A percentile compares a stretch with the other conserved stretches of the same genome.
These are phyloP conservation scores for Ustilago sp. DNA, from an alignment of 1,284 basidiomycete genomes.

Conservation along the genomic window DNA sequence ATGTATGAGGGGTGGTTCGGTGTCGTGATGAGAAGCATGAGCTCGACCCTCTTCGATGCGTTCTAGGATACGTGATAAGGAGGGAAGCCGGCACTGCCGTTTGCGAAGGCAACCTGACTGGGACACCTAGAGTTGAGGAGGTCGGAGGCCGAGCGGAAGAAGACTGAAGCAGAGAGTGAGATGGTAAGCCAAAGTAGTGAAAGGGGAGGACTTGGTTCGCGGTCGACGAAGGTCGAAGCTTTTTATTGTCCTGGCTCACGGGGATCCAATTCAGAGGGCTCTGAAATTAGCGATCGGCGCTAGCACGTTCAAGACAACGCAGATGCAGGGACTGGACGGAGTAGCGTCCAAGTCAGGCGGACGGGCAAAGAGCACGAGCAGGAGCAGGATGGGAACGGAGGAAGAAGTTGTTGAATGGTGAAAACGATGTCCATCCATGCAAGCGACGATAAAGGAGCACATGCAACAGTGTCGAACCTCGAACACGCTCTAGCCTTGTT, in stretches of 20 bases:
- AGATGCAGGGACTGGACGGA: background rate
- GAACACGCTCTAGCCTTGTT: background rate
- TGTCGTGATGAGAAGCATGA: background rate
- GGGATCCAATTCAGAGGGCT: background rate
- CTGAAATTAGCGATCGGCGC: no score
- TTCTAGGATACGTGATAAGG: no score
- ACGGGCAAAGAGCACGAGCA: background rate
- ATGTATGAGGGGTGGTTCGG: no score
- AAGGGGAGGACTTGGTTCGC: background rate
- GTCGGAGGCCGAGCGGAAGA: background rate
- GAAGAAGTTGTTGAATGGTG: background rate
- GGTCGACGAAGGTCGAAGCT: background rate
- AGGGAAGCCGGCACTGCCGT: no score
- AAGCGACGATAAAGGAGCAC: no score
- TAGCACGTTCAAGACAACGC: background rate
- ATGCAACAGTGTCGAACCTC: background rate
- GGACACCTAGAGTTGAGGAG: background rate
- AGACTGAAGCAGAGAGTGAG: background rate
- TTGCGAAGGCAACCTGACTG: no score
- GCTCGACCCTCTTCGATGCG: no score
- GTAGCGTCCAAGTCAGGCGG: background rate
- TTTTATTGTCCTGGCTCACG: background rate
- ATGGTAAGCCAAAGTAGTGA: background rate
- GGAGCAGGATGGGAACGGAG: background rate
- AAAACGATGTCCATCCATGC: background rate